Evolutionary conservation across 2,329 filamentous ascomycete species (phyloP).

Genomic region (Ceratocystis ficicola): DNA sequence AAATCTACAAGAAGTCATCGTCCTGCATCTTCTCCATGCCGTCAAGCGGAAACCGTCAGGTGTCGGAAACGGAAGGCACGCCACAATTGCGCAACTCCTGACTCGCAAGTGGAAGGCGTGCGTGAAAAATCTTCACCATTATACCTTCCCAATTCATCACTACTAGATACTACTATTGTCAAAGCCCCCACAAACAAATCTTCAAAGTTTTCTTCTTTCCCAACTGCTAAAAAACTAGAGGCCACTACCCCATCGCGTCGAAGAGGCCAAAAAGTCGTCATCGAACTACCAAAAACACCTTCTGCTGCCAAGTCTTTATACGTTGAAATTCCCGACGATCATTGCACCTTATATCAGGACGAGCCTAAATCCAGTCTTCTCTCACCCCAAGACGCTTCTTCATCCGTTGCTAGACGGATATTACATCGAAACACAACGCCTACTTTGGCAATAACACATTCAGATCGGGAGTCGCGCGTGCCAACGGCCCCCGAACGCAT

Average conservation of each 20-base stretch:
- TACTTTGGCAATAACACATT: no score
- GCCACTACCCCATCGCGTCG: neutral
- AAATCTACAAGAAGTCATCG: neutral
- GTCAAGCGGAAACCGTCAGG: neutral
- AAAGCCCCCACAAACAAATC: neutral
- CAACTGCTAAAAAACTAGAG: neutral
- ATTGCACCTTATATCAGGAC: neutral
- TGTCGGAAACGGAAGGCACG: neutral
- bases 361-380: neutral
- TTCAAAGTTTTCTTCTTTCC: neutral
- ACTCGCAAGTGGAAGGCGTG: neutral
- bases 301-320: neutral
- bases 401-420: neutral
- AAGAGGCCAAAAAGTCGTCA: neutral
- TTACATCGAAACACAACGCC: no score
- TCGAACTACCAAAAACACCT: slow-evolving; percentile 10
- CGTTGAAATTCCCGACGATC: slow-evolving; percentile 1
- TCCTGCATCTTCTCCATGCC: neutral
- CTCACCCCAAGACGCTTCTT: neutral
- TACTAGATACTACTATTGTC: neutral
- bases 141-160: neutral
- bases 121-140: slow-evolving; percentile 5
- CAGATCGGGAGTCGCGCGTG: neutral
- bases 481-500: slow-evolving; percentile 6
- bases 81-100: neutral